Conservation (phyloP, 306 rosid genomes). For the Sphenostylis stenocarpa region DNA sequence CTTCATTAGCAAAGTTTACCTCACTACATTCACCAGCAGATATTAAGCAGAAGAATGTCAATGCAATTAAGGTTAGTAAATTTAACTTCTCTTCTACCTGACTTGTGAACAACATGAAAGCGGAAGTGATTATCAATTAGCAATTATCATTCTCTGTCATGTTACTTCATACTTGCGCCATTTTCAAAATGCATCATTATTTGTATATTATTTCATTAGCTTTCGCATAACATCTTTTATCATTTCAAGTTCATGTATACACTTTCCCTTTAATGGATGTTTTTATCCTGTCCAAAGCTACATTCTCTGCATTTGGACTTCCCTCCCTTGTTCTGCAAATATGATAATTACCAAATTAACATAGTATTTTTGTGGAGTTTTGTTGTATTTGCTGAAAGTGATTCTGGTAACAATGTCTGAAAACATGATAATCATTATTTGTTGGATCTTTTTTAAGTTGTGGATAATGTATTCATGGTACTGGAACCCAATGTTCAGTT, state of each 20-base stretch:
- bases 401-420: conserved; percentile 11
- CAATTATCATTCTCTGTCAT: conserved; percentile 9
- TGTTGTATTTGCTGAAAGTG: conserved; percentile 24
- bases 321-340: conserved; percentile 6
- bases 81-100: conserved; percentile 31
- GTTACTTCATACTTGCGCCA: neutral
- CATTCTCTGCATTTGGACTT: conserved; percentile 9
- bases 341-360: conserved; percentile 1
- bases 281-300: conserved; percentile 22
- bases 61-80: conserved; percentile 90
- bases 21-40: conserved; percentile 96
- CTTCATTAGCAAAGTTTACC: conserved; percentile 95
- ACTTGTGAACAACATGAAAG: conserved; percentile 2
- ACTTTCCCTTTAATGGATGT: neutral
- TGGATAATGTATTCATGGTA: conserved; percentile 15
- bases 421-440: neutral
- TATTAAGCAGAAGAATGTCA: conserved; percentile 90
- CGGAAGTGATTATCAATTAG: conserved; percentile 6
- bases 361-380: neutral
- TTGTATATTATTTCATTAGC: conserved; percentile 17
- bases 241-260: conserved; percentile 16
- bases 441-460: neutral
- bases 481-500: conserved; percentile 12
- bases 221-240: conserved; percentile 12
- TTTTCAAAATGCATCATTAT: conserved; percentile 27